Percentiles rank a stretch among this genome's conserved stretches.
Evolutionary conservation across 768 basidiomycete genomes (phyloP).

Genomic region (Mycena alexandri): DNA sequence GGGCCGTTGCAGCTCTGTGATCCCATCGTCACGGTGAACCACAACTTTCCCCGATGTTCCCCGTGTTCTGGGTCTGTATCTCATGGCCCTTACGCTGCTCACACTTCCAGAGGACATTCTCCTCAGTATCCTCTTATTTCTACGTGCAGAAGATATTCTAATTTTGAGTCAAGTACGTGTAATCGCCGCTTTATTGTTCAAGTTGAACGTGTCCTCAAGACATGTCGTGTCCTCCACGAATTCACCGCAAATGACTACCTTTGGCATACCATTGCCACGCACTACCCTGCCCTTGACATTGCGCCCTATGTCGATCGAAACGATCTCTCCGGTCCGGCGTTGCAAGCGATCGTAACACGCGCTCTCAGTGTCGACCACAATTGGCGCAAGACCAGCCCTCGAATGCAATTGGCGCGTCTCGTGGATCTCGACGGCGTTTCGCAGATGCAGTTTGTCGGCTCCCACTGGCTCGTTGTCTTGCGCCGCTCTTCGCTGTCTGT

Average conservation of each 20-base stretch:
- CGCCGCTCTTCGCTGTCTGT: constrained; percentile 55
- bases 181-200: not conserved
- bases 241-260: constrained; percentile 64
- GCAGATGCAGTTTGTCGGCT: constrained; percentile 63
- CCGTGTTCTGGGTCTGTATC: no score
- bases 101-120: constrained; percentile 61
- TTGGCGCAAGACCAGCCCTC: constrained; percentile 57
- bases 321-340: constrained; percentile 53
- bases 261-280: constrained; percentile 61
- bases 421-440: constrained; percentile 54
- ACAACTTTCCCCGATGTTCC: no score
- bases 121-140: constrained; percentile 49
- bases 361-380: constrained; percentile 65
- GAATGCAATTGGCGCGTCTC: constrained; percentile 54
- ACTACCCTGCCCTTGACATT: constrained; percentile 62
- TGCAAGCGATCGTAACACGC: constrained; percentile 56
- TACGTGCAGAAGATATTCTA: constrained; percentile 58
- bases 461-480: constrained; percentile 62
- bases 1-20: no score
- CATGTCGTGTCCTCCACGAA: constrained; percentile 72
- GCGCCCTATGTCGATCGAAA: constrained; percentile 47
- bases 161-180: constrained; percentile 59
- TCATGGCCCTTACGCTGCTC: constrained; percentile 40
- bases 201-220: constrained; percentile 47
- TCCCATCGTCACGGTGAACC: no score